These are phyloP conservation scores for Stemphylium vesicarium DNA, from an alignment of 2,329 filamentous ascomycete genomes.

Conservation along the genomic window DNA sequence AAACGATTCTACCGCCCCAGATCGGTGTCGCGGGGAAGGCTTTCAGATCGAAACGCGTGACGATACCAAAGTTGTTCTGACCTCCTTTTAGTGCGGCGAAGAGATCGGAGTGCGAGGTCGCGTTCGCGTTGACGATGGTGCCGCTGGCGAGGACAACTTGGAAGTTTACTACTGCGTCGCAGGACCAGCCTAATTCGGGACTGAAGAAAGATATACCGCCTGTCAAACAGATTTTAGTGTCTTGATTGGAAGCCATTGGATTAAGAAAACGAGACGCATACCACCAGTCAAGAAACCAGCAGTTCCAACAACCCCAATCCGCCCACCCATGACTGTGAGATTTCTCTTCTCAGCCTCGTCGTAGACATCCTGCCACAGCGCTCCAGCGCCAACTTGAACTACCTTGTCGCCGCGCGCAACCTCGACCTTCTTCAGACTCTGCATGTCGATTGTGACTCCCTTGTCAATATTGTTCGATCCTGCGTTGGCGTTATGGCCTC, in stretches of 20 bases:
- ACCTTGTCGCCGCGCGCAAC: constrained; percentile 19
- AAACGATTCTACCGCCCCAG: constrained; percentile 28
- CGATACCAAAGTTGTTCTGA: constrained; percentile 53
- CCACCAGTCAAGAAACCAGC: constrained; percentile 41
- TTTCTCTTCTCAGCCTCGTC: constrained; percentile 25
- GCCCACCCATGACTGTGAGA: constrained; percentile 29
- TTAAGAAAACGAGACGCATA: constrained; percentile 9
- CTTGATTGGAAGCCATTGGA: not conserved
- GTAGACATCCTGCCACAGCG: constrained; percentile 48
- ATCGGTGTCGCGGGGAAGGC: constrained; percentile 23
- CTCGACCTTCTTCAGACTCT: constrained; percentile 27
- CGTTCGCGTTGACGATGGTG: constrained; percentile 47
- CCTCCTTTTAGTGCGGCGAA: constrained; percentile 53
- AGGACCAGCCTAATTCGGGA: constrained; percentile 28
- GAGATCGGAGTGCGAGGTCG: constrained; percentile 43
- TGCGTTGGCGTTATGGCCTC: constrained; percentile 31
- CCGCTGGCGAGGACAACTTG: constrained; percentile 50
- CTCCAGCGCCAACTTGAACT: constrained; percentile 33
- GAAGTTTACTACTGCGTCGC: constrained; percentile 37
- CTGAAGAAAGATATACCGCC: constrained; percentile 32
- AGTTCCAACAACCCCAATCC: constrained; percentile 37
- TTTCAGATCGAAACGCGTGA: constrained; percentile 51
- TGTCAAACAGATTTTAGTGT: not conserved
- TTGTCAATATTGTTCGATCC: constrained; percentile 39
- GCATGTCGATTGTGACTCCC: constrained; percentile 43